Base-by-base conservation (phyloP, 306 rosid genomes). In the Cicer bijugum region DNA sequence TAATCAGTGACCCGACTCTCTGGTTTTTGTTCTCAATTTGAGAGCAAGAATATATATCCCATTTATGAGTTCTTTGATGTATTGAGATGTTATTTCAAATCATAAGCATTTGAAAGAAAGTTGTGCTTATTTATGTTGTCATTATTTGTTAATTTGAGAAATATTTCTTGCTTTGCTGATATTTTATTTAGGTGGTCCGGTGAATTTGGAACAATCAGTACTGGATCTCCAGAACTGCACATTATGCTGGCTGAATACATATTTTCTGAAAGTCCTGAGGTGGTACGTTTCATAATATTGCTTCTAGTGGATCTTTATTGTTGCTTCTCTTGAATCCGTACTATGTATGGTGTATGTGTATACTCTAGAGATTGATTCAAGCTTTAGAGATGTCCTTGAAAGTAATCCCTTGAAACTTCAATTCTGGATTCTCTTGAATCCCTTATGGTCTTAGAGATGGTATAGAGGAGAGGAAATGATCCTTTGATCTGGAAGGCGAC, bases 211-310 rank as follows among this genome's bases (percentile, higher is more conserved):
- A 85, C 83, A 65, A 77, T 69, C 39, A 80, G 69, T 63, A 45
- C 23, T 88, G 99, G 97, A 71, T 85, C 97, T 82, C 90, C 97
- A 39, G 96, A 91, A 62, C 78, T 91, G 75, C 96, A 95, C 83
- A 82, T 82, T 72, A 88, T 95, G 96, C 85, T 95, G 55, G 99
- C 96, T 20, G 90, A 90, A 47, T 91, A 95, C 78, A 82, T 95
- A 42, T 95, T 86, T 86, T 91, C 93, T 47, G 98, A 89, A 82
- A 89, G 90, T 62, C 92, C 98, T 45, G 98, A 93, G 78, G 92
- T 83, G 97, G 97, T 93, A 89, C 10, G 97, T 88, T 58, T 71
- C 47, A 39, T 7, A 55, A 75, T 44, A n/a, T 38, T 12, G 50
- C 62, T 53, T 76, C 56, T 46, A 62, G 47, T 53, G 47, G 60